Conservation (phyloP, 768 basidiomycete genomes). For the Mycena venus region DNA sequence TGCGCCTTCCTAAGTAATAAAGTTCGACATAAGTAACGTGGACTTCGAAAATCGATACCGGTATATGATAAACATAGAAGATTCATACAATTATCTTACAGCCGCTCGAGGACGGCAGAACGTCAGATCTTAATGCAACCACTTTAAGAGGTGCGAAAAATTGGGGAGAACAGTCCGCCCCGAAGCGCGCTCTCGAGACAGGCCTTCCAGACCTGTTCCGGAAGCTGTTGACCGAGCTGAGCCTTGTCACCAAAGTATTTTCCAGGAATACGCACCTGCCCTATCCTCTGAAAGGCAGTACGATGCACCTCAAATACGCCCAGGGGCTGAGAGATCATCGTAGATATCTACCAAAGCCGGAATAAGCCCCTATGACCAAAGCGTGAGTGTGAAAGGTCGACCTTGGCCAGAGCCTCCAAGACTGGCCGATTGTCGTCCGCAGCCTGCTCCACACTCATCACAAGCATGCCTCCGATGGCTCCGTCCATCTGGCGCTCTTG, state of each 20-base stretch:
- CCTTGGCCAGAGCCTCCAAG: not conserved
- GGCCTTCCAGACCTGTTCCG: conserved; percentile 11
- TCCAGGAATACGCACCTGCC: not conserved
- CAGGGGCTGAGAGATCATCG: conserved; percentile 3
- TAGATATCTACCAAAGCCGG: not conserved
- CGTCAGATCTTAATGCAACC: too few species aligned
- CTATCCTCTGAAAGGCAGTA: not conserved
- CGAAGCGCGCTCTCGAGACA: conserved; percentile 7
- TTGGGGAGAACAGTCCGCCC: not conserved
- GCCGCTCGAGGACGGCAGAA: too few species aligned
- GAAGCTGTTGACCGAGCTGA: not conserved
- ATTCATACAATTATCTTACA: too few species aligned
- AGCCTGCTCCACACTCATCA: conserved; percentile 13
- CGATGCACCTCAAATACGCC: conserved; percentile 18
- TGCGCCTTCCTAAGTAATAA: too few species aligned
- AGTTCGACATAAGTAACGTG: too few species aligned
- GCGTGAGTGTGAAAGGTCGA: not conserved
- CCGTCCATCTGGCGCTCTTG: not conserved
- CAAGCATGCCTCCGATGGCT: conserved; percentile 16
- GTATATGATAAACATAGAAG: too few species aligned
- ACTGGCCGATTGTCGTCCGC: not conserved
- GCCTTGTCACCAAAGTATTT: not conserved
- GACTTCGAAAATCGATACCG: too few species aligned
- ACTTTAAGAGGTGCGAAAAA: not conserved
- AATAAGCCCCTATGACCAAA: not conserved